Base-by-base conservation (phyloP, 129 eudicot genomes). In the Smallanthus sonchifolius region DNA sequence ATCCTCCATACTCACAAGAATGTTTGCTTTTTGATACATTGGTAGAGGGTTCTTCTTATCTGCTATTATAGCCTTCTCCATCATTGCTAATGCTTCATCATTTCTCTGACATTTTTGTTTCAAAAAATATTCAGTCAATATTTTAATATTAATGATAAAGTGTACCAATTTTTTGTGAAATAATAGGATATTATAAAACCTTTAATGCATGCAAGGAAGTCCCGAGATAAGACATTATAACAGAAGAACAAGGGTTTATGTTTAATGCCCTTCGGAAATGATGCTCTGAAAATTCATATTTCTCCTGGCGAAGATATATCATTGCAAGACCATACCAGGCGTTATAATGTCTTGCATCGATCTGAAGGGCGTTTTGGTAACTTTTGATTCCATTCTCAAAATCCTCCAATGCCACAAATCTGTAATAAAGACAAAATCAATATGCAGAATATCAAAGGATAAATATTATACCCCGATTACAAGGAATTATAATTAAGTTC, bases 311-410 rank as follows among this genome's bases (percentile, higher is more conserved):
- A 66, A 95, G 97, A 75, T 88, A 95, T 63, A 95, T 76, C 97
- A 95, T 95, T 75, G 97, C 99, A 51, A 95, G 99, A 30, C 99
- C 99, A 80, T 95, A 88, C 99, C 99, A 95, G 17, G 99, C 96
- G 24, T 91, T 95, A 64, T 95, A 91, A 85, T 95, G 99, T 72
- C 99, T 85, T 28, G 87, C 77, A 73, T 95, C 97, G 48, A 91
- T 69, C 59, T 84, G 83, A 75, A 95, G 92, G 67, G 99, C 99
- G 78, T 76, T 88, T 38, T 89, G 97, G 85, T 88, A 95, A 80
- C 99, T 85, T 77, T 79, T 91, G 45, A 95, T 87, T 77, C 94
- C 96, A 72, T 81, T 95, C 62, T 95, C 97, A 75, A 86, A 91
- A 83, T 95, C 99, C 83, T 95, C 99, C 60, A 95, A 76, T 13